Conservation (phyloP, 2,329 filamentous ascomycete genomes). For the Lojkania enalia region DNA sequence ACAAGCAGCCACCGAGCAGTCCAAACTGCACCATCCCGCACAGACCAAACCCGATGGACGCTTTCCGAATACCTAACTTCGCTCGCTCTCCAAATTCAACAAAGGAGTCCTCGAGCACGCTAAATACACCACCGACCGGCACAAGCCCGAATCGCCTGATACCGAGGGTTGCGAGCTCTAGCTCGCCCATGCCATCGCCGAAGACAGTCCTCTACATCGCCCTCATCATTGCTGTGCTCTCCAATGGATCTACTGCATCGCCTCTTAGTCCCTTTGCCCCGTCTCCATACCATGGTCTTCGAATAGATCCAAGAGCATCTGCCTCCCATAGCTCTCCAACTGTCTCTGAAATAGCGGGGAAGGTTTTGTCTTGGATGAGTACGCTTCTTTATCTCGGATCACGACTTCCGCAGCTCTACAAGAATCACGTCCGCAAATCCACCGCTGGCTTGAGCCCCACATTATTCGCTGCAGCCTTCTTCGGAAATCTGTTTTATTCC, state of each 20-base stretch:
- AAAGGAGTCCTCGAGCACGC: slow-evolving; percentile 25
- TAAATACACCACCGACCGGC: slow-evolving; percentile 21
- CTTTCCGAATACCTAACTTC: slow-evolving; percentile 44
- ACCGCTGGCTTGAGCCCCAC: slow-evolving; percentile 65
- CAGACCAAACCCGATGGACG: slow-evolving; percentile 37
- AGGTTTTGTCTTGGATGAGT: slow-evolving; percentile 49
- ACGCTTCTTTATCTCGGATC: slow-evolving; percentile 47
- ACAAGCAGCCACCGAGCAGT: slow-evolving; percentile 18
- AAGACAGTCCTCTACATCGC: slow-evolving; percentile 52
- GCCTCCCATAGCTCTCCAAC: slow-evolving; percentile 18
- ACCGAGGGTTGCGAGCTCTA: slow-evolving; percentile 40
- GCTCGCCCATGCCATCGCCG: slow-evolving; percentile 51
- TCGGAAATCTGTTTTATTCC: slow-evolving; percentile 70
- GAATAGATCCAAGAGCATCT: slow-evolving; percentile 19
- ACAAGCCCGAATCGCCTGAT: slow-evolving; percentile 34
- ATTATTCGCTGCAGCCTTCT: slow-evolving; percentile 68
- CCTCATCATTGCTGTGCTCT: slow-evolving; percentile 49
- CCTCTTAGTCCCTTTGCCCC: slow-evolving; percentile 31
- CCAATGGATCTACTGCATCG: slow-evolving; percentile 42
- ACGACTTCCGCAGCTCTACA: slow-evolving; percentile 63
- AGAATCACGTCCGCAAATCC: slow-evolving; percentile 65
- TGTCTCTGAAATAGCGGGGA: slow-evolving; percentile 43
- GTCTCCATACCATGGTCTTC: slow-evolving; percentile 15
- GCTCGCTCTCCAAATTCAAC: slow-evolving; percentile 33
- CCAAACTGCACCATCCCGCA: slow-evolving; percentile 25